Evolutionary conservation across 768 basidiomycete species (phyloP).

Genomic region (Termitomyces sp.): DNA sequence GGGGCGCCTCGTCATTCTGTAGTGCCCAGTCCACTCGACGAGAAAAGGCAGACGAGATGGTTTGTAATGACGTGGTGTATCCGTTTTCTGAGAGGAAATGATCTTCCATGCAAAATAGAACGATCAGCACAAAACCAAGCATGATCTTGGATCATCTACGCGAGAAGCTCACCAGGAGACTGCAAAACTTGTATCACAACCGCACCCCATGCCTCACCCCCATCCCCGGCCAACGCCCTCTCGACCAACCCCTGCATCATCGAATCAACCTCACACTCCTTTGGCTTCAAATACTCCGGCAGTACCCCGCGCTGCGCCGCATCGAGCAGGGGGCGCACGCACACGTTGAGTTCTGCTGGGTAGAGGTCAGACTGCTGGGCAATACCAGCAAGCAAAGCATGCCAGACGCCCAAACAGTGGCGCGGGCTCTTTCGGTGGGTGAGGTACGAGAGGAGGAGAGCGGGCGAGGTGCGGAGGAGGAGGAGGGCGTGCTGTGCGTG

Average conservation of each 20-base stretch:
- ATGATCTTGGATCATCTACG: not conserved
- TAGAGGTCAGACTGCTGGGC: not conserved
- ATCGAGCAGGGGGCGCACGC: constrained; percentile 33
- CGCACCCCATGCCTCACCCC: constrained; percentile 15
- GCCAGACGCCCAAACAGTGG: constrained; percentile 36
- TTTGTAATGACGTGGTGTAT: constrained; percentile 24
- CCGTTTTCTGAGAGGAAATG: constrained; percentile 29
- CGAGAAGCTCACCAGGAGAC: constrained; percentile 29
- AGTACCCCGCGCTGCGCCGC: constrained; percentile 32
- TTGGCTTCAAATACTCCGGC: constrained; percentile 40
- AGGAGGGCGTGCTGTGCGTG: constrained; percentile 29
- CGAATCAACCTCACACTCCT: constrained; percentile 36
- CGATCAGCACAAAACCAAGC: not conserved
- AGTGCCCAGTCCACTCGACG: constrained; percentile 27
- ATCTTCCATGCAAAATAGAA: constrained; percentile 15
- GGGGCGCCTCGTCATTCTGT: constrained; percentile 18
- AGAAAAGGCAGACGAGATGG: constrained; percentile 28
- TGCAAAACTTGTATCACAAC: constrained; percentile 34
- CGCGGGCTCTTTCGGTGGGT: constrained; percentile 30
- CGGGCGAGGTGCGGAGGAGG: constrained; percentile 34
- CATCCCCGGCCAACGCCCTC: constrained; percentile 25
- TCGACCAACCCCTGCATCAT: constrained; percentile 34
- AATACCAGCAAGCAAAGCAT: constrained; percentile 27
- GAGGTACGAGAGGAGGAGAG: constrained; percentile 49
- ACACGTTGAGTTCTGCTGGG: constrained; percentile 14